Base-by-base conservation (phyloP, 2,329 filamentous ascomycete genomes). In the Cladorrhinum sp. region DNA sequence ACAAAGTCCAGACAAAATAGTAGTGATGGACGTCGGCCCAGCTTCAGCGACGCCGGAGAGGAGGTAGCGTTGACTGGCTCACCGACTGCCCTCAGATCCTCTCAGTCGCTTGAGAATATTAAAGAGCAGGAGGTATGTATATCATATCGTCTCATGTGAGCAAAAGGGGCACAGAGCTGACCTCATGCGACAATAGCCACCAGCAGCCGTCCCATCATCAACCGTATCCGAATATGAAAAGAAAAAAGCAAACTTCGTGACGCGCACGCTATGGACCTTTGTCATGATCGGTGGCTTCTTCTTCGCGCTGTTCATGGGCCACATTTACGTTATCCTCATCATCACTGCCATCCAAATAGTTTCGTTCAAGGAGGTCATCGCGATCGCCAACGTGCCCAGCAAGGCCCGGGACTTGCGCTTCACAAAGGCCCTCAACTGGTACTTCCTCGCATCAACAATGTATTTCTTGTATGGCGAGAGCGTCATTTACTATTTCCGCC, bases 401-500 rank as follows among this genome's bases (percentile, higher is more conserved):
- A 88, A 90, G 71, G 93, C 93, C 65, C 89, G 94, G 72, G 92
- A 94, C 73, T 82, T 99, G 63, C 90, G 90, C 62, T 96, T 96
- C 69, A 97, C 94, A 67, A 97, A 97, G 80, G 92, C 91, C 67
- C 81, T 99, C 69, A 98, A 98, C 77, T 99, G 95, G 95, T 99
- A 99, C 77, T 99, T 96, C 81, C 83, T 99, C 58, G 95, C 92
- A n/a, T 92, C 91, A 24, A 96, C 94, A 68, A 98, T 99, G 94
- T 99, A 99, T 81, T 99, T 96, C 70, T 82, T 99, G 55, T 99
- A 99, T 73, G 95, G 95, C 72, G 95, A 99, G 79, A 97, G 92
- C 71, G 94, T 99, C 72, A 96, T 99, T 72, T 99, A 99, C 80
- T 99, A 99, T 79, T 99, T 99, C 79, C 99, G 99, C 83, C 95